Base-by-base conservation (phyloP, 2,329 filamentous ascomycete species). In the Aureobasidium sp. region DNA sequence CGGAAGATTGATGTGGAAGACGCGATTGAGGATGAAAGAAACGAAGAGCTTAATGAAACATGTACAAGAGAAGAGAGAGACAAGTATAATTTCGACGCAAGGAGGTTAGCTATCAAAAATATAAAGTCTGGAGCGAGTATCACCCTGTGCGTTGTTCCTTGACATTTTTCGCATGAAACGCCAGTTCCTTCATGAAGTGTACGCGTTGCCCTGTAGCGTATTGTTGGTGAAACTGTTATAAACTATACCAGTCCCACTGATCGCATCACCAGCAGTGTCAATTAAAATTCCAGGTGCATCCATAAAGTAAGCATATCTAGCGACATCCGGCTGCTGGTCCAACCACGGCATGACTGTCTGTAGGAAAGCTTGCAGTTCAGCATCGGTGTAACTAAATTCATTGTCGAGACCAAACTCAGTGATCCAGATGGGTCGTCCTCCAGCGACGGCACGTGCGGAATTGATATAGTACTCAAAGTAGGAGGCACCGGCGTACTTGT, bases 391-490 rank as follows among this genome's bases (percentile, higher is more conserved):
- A 47, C 60, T 64, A 29, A 48, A 61, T 18, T 47, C 56, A 16
- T 43, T 51, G 51, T 72, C 67, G 61, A 88, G 83, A 16, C 85
- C 88, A 69, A 90, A 90, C 82, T 91, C 89, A 58, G 88, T 90
- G 66, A 90, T 78, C 69, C 69, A 73, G 51, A 74, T 71, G 7
- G 72, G 72, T 5, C 66, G 42, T 16, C 67, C 66, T 27, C 27
- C 60, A 18, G 65, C 67, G 31, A 72, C 29, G 5, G 45, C 25
- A 10, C 54, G 56, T 16, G 69, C 69, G 11, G 59, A 33, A 45
- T 70, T 56, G 55, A 74, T 64, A 85, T 87, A 89, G 73, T 89
- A 69, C 25, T 77, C 74, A 42, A 74, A 67, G 67, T 73, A 74
- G 27, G 54, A 63, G 0, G 72, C 74, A 36, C 74, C 75, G 33